Evolutionary conservation across 1,284 basidiomycete species (phyloP).

Genomic region (Tilletia caries): DNA sequence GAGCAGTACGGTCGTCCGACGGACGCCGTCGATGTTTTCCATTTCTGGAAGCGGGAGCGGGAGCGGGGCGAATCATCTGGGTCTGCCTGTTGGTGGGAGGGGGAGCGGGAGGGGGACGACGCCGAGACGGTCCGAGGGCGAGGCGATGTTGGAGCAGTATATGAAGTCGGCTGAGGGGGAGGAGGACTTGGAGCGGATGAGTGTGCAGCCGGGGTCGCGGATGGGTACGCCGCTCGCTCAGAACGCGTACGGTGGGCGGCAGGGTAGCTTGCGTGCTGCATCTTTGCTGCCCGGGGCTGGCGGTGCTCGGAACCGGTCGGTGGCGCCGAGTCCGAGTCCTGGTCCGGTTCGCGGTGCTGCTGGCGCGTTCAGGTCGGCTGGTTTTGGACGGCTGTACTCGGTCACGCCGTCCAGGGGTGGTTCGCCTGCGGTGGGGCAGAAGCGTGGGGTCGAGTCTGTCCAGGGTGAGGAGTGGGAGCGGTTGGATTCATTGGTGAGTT

Average conservation of each 20-base stretch:
- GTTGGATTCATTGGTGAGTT: conserved; percentile 2
- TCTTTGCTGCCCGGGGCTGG: neutral
- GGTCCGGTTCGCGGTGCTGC: too few species aligned
- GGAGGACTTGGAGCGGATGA: conserved; percentile 1
- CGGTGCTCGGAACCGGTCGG: neutral
- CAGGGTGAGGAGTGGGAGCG: neutral
- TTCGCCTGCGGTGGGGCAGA: neutral
- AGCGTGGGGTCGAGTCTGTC: neutral
- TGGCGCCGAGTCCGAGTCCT: conserved; percentile 9
- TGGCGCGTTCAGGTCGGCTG: neutral
- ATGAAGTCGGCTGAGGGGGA: conserved; percentile 1
- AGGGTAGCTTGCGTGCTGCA: too few species aligned
- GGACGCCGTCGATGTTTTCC: neutral
- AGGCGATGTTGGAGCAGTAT: conserved; percentile 1
- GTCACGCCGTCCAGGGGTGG: neutral
- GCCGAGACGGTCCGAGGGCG: neutral
- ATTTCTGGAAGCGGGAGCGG: too few species aligned
- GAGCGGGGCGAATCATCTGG: neutral
- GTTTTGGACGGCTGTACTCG: neutral
- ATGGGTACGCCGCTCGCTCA: neutral
- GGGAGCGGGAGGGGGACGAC: neutral
- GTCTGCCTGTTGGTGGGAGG: neutral
- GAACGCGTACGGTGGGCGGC: too few species aligned
- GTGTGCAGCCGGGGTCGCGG: neutral
- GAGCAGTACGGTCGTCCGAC: neutral